Conservation (phyloP, 2,329 filamentous ascomycete genomes). For the Venturia asperata region DNA sequence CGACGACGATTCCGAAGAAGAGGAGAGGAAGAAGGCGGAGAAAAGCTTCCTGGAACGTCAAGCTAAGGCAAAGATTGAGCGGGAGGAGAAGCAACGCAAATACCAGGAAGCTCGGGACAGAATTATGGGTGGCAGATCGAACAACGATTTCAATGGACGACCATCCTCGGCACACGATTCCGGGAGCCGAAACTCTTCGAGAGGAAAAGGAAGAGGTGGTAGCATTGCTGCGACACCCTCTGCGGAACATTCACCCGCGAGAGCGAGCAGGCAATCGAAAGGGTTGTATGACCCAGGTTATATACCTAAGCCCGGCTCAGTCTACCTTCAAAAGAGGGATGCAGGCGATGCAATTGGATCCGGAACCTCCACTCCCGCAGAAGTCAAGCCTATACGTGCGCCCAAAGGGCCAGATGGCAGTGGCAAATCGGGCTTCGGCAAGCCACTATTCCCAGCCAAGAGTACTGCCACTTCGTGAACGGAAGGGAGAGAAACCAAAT, state of each 20-base stretch:
- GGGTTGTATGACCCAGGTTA: slow-evolving; percentile 76
- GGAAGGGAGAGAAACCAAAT: not conserved
- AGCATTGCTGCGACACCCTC: slow-evolving; percentile 18
- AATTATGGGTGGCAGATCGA: slow-evolving; percentile 57
- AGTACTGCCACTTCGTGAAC: not conserved
- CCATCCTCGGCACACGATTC: slow-evolving; percentile 19
- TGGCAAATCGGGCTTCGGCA: slow-evolving; percentile 68
- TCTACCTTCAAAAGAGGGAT: slow-evolving; percentile 39
- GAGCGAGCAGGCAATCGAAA: slow-evolving; percentile 27
- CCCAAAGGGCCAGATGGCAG: slow-evolving; percentile 72
- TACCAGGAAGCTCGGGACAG: slow-evolving; percentile 86
- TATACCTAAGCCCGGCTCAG: slow-evolving; percentile 54
- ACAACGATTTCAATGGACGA: not conserved
- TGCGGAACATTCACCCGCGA: slow-evolving; percentile 32
- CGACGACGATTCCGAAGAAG: slow-evolving; percentile 59
- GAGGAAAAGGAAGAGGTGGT: slow-evolving; percentile 34
- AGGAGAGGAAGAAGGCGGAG: slow-evolving; percentile 52
- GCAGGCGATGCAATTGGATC: slow-evolving; percentile 31
- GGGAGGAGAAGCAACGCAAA: slow-evolving; percentile 81
- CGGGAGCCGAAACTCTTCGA: slow-evolving; percentile 21
- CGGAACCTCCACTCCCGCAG: slow-evolving; percentile 47
- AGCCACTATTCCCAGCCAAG: not conserved
- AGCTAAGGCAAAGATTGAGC: slow-evolving; percentile 67
- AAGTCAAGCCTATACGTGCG: slow-evolving; percentile 62
- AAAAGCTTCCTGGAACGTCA: slow-evolving; percentile 70